Evolutionary conservation across 225 moss, liverwort and hornwort genomes (phyloP).

Genomic region (Pseudoscleropodium purum): DNA sequence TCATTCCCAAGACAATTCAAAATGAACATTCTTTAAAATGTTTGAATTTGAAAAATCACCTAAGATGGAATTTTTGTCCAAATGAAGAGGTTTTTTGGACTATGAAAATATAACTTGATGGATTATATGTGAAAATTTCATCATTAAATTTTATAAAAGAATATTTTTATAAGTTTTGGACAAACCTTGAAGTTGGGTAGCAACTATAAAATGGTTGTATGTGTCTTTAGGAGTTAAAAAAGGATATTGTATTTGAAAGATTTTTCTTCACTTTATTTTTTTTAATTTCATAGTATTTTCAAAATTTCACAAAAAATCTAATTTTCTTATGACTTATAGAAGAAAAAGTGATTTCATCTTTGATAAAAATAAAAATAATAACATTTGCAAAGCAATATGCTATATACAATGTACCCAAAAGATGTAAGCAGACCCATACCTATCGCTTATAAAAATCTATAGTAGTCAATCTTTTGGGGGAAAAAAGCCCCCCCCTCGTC

Average conservation of each 20-base stretch:
- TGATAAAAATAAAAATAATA: background rate
- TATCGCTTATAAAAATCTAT: too few relatives aligned
- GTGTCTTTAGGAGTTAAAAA: background rate
- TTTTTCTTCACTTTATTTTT: background rate
- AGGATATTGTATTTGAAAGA: too few relatives aligned
- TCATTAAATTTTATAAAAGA: background rate
- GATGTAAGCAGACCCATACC: too few relatives aligned
- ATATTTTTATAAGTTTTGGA: fast-evolving
- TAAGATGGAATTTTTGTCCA: background rate
- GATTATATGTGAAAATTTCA: background rate
- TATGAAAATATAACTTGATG: background rate
- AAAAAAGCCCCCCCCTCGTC: too few relatives aligned
- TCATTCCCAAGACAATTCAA: fast-evolving
- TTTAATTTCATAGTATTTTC: background rate
- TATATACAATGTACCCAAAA: too few relatives aligned
- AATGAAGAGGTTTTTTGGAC: background rate
- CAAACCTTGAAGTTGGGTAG: fast-evolving
- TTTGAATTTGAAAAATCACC: background rate
- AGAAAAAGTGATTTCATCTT: background rate
- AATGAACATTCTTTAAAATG: background rate
- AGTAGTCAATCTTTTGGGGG: too few relatives aligned
- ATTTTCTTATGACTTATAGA: background rate
- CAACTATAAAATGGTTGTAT: fast-evolving
- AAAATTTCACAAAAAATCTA: background rate
- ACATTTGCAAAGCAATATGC: fast-evolving